Conservation (phyloP, 768 basidiomycete genomes). For the Leccinum uliginosum region DNA sequence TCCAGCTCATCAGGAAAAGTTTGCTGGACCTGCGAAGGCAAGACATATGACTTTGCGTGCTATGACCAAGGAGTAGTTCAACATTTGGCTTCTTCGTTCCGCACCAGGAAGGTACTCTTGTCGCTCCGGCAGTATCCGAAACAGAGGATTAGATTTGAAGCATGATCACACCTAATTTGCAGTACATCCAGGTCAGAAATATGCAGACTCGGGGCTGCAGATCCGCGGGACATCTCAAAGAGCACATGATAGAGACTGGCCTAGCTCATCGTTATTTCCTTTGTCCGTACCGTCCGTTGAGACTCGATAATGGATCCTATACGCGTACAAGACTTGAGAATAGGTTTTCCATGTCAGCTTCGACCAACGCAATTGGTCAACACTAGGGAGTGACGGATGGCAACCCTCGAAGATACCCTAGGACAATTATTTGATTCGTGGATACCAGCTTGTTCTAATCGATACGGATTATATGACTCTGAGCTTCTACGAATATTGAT, state of each 20-base stretch:
- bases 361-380: too few species aligned
- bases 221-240: background rate
- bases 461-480: background rate
- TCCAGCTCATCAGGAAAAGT: slow-evolving; percentile 82
- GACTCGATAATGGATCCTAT: too few species aligned
- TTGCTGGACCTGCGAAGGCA: slow-evolving; percentile 72
- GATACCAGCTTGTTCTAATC: background rate
- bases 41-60: slow-evolving; percentile 45
- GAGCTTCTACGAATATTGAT: background rate
- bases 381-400: too few species aligned
- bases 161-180: background rate
- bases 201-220: background rate
- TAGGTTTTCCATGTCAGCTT: background rate
- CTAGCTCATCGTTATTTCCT: background rate
- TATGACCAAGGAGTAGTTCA: background rate
- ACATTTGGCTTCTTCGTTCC: background rate
- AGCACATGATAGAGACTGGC: background rate
- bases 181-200: background rate
- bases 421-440: background rate
- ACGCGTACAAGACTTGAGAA: too few species aligned
- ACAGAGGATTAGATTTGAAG: background rate
- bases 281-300: background rate
- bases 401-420: too few species aligned
- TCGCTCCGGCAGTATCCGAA: background rate
- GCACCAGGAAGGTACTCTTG: background rate